Conservation (phyloP, 495 filamentous ascomycete species). For the Lasiosphaeria hispida region DNA sequence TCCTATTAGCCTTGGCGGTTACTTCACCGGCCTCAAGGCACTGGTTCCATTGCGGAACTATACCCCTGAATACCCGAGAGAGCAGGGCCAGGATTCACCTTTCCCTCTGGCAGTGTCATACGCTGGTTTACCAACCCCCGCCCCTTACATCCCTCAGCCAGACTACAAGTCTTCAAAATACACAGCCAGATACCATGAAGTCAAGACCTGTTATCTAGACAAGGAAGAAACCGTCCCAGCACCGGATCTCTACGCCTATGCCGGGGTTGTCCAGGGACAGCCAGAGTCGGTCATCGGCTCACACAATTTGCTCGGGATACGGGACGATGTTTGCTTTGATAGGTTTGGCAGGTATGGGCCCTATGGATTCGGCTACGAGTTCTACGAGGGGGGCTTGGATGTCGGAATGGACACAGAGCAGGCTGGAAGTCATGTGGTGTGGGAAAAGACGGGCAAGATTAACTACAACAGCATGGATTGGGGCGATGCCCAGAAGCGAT, state of each 20-base stretch:
- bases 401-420: constrained; percentile 73
- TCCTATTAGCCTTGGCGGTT: constrained; percentile 58
- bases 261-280: constrained; percentile 72
- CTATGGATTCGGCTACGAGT: constrained; percentile 83
- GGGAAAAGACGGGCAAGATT: constrained; percentile 65
- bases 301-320: constrained; percentile 71
- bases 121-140: constrained; percentile 50
- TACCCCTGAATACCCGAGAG: constrained; percentile 69
- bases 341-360: constrained; percentile 85
- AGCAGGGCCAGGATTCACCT: constrained; percentile 30
- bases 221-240: constrained; percentile 55
- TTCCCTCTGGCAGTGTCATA: constrained; percentile 32
- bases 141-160: constrained; percentile 65
- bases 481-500: constrained; percentile 71
- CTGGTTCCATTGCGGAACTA: constrained; percentile 63
- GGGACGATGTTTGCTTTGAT: constrained; percentile 89
- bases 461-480: constrained; percentile 73
- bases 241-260: constrained; percentile 66
- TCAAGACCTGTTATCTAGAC: constrained; percentile 75
- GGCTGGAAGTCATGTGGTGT: constrained; percentile 67
- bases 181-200: constrained; percentile 56
- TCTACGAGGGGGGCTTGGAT: constrained; percentile 71
- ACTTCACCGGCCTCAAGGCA: constrained; percentile 72
- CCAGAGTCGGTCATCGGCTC: constrained; percentile 81
- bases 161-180: constrained; percentile 62